These are phyloP conservation scores for Globisporangium canariense DNA, from an alignment of 352 stramenopile genomes.

Conservation along the genomic window DNA sequence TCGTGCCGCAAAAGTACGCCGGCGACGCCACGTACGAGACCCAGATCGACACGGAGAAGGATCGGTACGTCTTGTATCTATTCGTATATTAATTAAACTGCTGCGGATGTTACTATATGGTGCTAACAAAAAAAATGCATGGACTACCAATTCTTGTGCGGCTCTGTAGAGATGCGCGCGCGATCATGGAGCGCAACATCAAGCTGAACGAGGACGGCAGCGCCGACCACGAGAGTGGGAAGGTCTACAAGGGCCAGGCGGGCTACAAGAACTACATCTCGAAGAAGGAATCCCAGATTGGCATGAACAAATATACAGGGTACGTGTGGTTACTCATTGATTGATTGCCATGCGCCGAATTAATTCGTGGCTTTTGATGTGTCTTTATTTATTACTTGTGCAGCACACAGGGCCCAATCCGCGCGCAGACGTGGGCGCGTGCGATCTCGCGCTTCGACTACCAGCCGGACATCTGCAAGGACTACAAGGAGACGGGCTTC, in stretches of 20 bases:
- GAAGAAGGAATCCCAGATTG: slow-evolving; percentile 85
- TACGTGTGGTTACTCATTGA: slow-evolving; percentile 18
- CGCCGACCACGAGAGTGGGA: slow-evolving; percentile 62
- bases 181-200: slow-evolving; percentile 77
- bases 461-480: slow-evolving; percentile 97
- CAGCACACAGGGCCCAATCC: slow-evolving; percentile 92
- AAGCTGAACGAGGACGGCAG: slow-evolving; percentile 68
- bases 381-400: neutral
- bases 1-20: slow-evolving; percentile 76
- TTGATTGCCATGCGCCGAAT: neutral
- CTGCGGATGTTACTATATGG: slow-evolving; percentile 14
- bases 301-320: slow-evolving; percentile 89
- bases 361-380: slow-evolving; percentile 3
- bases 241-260: slow-evolving; percentile 79
- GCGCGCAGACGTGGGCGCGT: slow-evolving; percentile 92
- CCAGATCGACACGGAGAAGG: slow-evolving; percentile 80
- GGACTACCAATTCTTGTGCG: neutral
- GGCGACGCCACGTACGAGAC: slow-evolving; percentile 81
- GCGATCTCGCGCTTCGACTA: slow-evolving; percentile 97
- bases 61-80: slow-evolving; percentile 26
- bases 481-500: slow-evolving; percentile 99
- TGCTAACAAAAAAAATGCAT: too few relatives aligned
- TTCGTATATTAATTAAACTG: neutral
- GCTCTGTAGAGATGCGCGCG: slow-evolving; percentile 59
- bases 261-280: slow-evolving; percentile 87